These are phyloP conservation scores for Fusarium heterosporum DNA, from an alignment of 2,329 filamentous ascomycete genomes.

Conservation along the genomic window DNA sequence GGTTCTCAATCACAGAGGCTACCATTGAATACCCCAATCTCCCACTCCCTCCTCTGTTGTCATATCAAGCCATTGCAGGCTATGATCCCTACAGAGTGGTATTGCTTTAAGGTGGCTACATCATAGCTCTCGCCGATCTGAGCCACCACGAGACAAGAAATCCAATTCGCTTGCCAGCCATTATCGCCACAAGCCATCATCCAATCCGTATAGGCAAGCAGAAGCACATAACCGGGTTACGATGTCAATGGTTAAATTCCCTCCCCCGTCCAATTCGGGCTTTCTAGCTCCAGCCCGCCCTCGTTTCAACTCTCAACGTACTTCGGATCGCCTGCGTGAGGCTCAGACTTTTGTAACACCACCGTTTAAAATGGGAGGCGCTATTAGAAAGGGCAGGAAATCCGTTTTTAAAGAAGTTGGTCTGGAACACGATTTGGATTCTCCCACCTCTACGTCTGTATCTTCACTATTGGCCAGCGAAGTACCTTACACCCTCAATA, in stretches of 20 bases:
- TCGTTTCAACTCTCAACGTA: constrained; percentile 63
- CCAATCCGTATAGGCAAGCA: constrained; percentile 17
- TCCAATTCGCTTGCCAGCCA: constrained; percentile 15
- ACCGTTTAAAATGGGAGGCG: constrained; percentile 57
- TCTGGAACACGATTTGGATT: constrained; percentile 53
- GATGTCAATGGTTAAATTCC: constrained; percentile 41
- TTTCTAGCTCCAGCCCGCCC: constrained; percentile 54
- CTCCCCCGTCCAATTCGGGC: constrained; percentile 34
- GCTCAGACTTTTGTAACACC: constrained; percentile 54
- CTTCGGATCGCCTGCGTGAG: constrained; percentile 64
- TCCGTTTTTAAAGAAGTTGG: constrained; percentile 67
- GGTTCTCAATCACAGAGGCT: constrained; percentile 16
- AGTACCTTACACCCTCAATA: constrained; percentile 34
- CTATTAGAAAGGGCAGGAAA: constrained; percentile 62
- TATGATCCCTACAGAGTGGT: constrained; percentile 43
- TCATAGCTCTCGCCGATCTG: constrained; percentile 45
- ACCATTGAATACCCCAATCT: constrained; percentile 15
- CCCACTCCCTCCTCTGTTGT: constrained; percentile 2
- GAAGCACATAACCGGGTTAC: constrained; percentile 1
- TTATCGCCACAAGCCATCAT: constrained; percentile 38
- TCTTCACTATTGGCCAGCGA: constrained; percentile 27
- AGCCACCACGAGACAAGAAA: constrained; percentile 30
- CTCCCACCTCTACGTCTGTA: constrained; percentile 30
- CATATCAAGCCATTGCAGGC: constrained; percentile 34
- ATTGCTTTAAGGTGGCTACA: constrained; percentile 44